Evolutionary conservation across 257 asterid genomes (phyloP).

Genomic region (Cinchona pubescens): DNA sequence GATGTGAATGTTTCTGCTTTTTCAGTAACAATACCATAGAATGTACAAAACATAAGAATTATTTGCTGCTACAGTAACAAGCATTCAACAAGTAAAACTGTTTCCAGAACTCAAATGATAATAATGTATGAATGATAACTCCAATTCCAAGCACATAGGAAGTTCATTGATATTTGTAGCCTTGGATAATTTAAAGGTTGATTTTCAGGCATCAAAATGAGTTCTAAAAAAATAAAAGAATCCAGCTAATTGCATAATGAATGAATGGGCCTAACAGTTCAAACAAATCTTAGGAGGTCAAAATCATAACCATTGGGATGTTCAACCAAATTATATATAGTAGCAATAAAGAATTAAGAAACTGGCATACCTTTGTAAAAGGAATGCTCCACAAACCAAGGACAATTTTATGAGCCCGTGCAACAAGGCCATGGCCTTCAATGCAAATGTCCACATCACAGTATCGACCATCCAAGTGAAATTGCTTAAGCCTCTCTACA

Average conservation of each 20-base stretch:
- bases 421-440: constrained; percentile 62
- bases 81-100: not conserved
- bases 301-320: not conserved
- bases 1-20: constrained; percentile 6
- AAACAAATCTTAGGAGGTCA: not conserved
- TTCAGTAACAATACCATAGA: not conserved
- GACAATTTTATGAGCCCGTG: constrained; percentile 69
- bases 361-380: constrained; percentile 69
- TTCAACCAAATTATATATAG: not conserved
- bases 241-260: not conserved
- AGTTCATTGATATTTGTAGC: not conserved
- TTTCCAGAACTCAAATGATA: not conserved
- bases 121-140: not conserved
- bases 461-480: constrained; percentile 54
- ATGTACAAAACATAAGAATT: not conserved
- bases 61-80: not conserved
- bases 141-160: not conserved
- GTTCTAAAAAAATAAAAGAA: not conserved
- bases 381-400: constrained; percentile 95
- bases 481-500: constrained; percentile 53
- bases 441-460: constrained; percentile 73
- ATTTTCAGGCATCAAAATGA: not conserved
- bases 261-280: not conserved
- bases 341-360: not conserved
- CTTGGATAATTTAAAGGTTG: not conserved